phyloP scores from a whole-genome alignment of 78 protist genomes.

The Trichosphaerium sp. region DNA sequence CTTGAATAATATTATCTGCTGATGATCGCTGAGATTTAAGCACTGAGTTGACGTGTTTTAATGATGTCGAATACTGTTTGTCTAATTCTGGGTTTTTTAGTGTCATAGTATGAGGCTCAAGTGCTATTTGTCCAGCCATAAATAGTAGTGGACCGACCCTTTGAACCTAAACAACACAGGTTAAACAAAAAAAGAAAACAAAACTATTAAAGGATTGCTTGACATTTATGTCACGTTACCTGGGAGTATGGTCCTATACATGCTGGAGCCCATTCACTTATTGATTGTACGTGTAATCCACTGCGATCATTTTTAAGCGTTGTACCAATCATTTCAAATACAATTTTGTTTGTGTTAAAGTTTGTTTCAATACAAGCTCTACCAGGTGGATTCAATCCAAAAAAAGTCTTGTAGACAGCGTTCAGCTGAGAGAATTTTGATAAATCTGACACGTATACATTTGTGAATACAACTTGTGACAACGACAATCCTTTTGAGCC shows the following conservation, averaged over 20 bases:
- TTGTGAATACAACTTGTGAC: too few relatives aligned
- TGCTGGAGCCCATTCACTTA: slow-evolving; percentile 86
- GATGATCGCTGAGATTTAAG: neutral
- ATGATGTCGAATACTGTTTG: slow-evolving; percentile 8
- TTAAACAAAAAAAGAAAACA: neutral
- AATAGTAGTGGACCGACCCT: neutral
- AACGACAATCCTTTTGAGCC: too few relatives aligned
- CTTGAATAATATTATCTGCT: neutral
- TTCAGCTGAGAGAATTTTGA: too few relatives aligned
- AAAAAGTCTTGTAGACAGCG: slow-evolving; percentile 17
- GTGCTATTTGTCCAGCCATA: slow-evolving; percentile 63
- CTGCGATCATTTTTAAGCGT: too few relatives aligned
- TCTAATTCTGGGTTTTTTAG: neutral
- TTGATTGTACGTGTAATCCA: slow-evolving; percentile 72
- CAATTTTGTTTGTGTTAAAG: neutral
- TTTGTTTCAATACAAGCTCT: slow-evolving; percentile 46
- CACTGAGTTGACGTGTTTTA: too few relatives aligned
- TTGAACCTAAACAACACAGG: neutral
- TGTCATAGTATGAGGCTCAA: slow-evolving; percentile 32
- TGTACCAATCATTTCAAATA: too few relatives aligned
- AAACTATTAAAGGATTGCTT: neutral
- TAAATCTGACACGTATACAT: too few relatives aligned
- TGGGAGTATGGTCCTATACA: slow-evolving; percentile 91
- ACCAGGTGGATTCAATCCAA: slow-evolving; percentile 35
- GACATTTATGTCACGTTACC: slow-evolving; percentile 1